Percentiles rank a stretch among this genome's conserved stretches.
Evolutionary conservation across 371 early-diverging fungal species (phyloP).

Genomic region (Mucor indicus): DNA sequence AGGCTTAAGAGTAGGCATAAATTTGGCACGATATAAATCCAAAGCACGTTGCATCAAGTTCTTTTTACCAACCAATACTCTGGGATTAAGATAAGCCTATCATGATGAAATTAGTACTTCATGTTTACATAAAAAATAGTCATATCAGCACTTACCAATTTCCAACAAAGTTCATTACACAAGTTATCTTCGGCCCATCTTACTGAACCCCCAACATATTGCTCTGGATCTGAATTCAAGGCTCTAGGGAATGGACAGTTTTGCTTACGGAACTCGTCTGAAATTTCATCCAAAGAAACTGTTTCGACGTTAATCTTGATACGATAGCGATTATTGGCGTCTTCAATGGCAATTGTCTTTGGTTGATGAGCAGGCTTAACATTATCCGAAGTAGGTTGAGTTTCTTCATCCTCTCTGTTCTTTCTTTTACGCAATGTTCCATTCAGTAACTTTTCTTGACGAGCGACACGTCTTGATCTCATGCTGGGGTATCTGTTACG

Average conservation of each 20-base stretch:
- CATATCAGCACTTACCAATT: constrained; percentile 36
- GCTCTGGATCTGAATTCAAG: constrained; percentile 15
- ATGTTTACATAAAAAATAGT: too few relatives aligned
- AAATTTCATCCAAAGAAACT: constrained; percentile 38
- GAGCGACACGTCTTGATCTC: constrained; percentile 76
- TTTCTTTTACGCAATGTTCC: constrained; percentile 44
- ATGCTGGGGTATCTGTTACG: constrained; percentile 82
- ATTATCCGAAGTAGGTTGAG: too few relatives aligned
- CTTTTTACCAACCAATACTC: constrained; percentile 39
- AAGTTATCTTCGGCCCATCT: constrained; percentile 36
- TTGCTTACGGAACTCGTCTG: constrained; percentile 31
- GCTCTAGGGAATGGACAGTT: constrained; percentile 45
- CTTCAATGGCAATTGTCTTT: constrained; percentile 42
- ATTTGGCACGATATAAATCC: constrained; percentile 40
- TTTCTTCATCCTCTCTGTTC: constrained; percentile 33
- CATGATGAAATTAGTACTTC: too few relatives aligned
- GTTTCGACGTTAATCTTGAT: constrained; percentile 42
- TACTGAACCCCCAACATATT: constrained; percentile 24
- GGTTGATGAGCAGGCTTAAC: constrained; percentile 40
- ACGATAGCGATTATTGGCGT: constrained; percentile 29
- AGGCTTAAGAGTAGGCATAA: constrained; percentile 39
- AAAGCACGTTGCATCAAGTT: constrained; percentile 42
- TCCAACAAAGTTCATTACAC: constrained; percentile 47
- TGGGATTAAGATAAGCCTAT: constrained; percentile 44
- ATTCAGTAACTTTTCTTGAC: constrained; percentile 73